Conservation (phyloP, 805 yeast species). For the Suhomyces pyralidae region DNA sequence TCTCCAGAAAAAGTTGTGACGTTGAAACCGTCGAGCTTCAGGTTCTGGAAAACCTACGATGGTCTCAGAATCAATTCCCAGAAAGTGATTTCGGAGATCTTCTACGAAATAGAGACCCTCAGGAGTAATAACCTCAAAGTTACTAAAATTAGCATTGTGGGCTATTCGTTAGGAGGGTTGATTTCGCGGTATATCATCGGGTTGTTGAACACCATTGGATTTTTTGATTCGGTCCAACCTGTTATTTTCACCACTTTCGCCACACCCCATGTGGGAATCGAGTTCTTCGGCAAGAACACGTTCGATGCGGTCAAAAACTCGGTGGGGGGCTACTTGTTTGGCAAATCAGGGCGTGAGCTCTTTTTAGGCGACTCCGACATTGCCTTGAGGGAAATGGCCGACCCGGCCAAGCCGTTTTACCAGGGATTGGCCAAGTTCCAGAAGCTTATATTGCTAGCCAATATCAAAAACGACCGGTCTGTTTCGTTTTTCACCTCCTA, state of each 20-base stretch:
- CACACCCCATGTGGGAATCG: slow-evolving; percentile 44
- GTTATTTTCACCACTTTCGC: slow-evolving; percentile 42
- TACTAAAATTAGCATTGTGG: slow-evolving; percentile 36
- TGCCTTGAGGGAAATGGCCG: slow-evolving; percentile 51
- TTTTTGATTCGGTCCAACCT: slow-evolving; percentile 36
- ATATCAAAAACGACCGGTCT: slow-evolving; percentile 76
- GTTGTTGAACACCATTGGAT: slow-evolving; percentile 28
- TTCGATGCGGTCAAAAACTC: slow-evolving; percentile 33
- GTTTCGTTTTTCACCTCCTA: slow-evolving; percentile 85
- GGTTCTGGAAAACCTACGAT: slow-evolving; percentile 45
- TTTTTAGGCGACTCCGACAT: slow-evolving; percentile 38
- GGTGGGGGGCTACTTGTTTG: slow-evolving; percentile 35
- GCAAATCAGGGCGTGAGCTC: slow-evolving; percentile 35
- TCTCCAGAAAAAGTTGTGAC: slow-evolving; percentile 29
- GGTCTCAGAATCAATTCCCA: slow-evolving; percentile 36
- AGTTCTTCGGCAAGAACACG: slow-evolving; percentile 30
- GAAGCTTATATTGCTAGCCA: slow-evolving; percentile 62
- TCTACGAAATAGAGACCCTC: slow-evolving; percentile 39
- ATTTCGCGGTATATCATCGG: slow-evolving; percentile 42
- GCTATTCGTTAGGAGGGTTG: slow-evolving; percentile 44
- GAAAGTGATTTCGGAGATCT: slow-evolving; percentile 34
- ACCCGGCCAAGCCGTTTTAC: slow-evolving; percentile 47
- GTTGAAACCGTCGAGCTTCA: slow-evolving; percentile 37
- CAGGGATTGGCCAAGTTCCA: slow-evolving; percentile 58
- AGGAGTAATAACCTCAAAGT: slow-evolving; percentile 28